Evolutionary conservation across 2,329 filamentous ascomycete species (phyloP), one percentile per base, ranked within the genome.

Genomic region (Fusarium floridanum): DNA sequence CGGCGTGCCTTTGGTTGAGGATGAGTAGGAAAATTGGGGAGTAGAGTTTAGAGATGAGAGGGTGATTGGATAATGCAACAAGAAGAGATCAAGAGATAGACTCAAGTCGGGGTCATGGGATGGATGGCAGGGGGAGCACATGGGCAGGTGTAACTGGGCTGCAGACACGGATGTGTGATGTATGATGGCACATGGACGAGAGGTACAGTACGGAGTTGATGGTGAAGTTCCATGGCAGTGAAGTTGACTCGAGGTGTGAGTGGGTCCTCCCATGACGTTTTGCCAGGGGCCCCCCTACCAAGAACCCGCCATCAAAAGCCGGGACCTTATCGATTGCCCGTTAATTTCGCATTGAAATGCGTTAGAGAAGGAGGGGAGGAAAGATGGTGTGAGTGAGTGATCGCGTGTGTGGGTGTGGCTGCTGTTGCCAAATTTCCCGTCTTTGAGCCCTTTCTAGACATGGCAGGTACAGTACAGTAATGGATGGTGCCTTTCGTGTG

Each of bases 231-330:
- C 11, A 11, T 34, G 11, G 32, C 32, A 34, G 10, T 34, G 32
- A 34, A 34, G 32, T 41, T 34, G 27, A 37, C 48, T 53, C 48
- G 45, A 43, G 29, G 64, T 69, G 64, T 61, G 72, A 36, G 68
- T 74, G 72, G 72, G 53, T 16, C 41, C 9, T n/a, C 39, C 48
- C 53, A 75, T 75, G 72, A 74, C 72, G 72, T 73, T 69, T 48
- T 34, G 57, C 50, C 63, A 69, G 72, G 72, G 72, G 59, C 24
- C 39, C 59, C 39, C 48, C 48, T 29, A 53, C 45, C 27, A 32
- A 11, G 48, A 32, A 27, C 56, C 53, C 34, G 48, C n/a, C 36
- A 43, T 62, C 43, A 29, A 37, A 17, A 20, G 56, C 36, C 63
- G 64, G 39, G 37, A 70, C 61, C 61, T 57, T 72, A 72, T 72